Evolutionary conservation across 257 asterid species (phyloP).

Genomic region (Scutellaria minor): DNA sequence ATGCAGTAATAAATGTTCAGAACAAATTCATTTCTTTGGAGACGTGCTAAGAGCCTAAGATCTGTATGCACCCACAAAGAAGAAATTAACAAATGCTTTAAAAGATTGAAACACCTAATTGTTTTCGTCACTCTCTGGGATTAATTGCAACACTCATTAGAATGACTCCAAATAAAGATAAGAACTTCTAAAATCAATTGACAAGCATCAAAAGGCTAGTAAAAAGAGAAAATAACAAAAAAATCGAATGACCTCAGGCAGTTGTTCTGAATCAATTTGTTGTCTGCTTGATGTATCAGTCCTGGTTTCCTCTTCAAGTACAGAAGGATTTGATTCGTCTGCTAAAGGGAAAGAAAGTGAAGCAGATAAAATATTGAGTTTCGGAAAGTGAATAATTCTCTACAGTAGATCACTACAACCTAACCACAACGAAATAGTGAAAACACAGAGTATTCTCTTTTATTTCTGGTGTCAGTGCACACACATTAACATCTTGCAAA

Average conservation of each 20-base stretch:
- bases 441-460: constrained; percentile 25
- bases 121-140: not conserved
- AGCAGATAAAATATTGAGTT: constrained; percentile 17
- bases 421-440: constrained; percentile 9
- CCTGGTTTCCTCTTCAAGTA: constrained; percentile 38
- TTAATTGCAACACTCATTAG: constrained; percentile 16
- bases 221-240: constrained; percentile 31
- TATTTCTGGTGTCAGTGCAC: constrained; percentile 10
- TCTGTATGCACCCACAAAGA: not conserved
- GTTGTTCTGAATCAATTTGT: constrained; percentile 41
- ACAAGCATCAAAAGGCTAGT: constrained; percentile 25
- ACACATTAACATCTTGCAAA: constrained; percentile 24
- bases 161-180: constrained; percentile 21
- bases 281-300: constrained; percentile 38
- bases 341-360: constrained; percentile 24
- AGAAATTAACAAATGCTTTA: not conserved
- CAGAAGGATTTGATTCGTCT: constrained; percentile 43
- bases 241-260: constrained; percentile 54
- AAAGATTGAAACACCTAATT: not conserved
- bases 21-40: not conserved
- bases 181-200: not conserved
- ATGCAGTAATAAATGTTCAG: constrained; percentile 10
- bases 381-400: constrained; percentile 7
- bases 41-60: not conserved
- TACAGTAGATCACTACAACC: constrained; percentile 16